These are phyloP conservation scores for Pulveroboletus sp. DNA, from an alignment of 768 basidiomycete genomes.

Conservation along the genomic window DNA sequence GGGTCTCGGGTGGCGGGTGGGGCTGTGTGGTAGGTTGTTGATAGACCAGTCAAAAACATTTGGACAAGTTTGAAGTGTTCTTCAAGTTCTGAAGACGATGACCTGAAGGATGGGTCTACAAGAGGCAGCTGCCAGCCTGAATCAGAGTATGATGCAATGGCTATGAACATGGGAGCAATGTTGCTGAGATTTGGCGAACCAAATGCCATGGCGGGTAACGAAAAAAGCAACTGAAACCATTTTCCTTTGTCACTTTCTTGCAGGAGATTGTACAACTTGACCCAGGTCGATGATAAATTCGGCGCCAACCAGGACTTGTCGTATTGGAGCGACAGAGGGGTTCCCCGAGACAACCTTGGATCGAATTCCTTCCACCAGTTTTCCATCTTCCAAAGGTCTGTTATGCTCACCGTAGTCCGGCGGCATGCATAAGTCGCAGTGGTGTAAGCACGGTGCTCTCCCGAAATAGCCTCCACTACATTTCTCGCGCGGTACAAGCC, in stretches of 20 bases:
- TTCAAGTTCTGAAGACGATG: no score
- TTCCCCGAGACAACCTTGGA: neutral
- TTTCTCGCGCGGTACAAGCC: conserved; percentile 12
- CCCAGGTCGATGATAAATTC: conserved; percentile 19
- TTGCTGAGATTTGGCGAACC: conserved; percentile 8
- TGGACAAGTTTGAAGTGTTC: conserved; percentile 12
- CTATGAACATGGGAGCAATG: conserved; percentile 28
- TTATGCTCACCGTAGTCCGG: neutral
- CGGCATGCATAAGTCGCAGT: conserved; percentile 2
- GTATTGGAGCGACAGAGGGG: conserved; percentile 8
- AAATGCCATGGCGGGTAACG: conserved; percentile 30
- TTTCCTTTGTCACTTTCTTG: conserved; percentile 1
- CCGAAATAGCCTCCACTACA: neutral
- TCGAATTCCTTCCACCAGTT: neutral
- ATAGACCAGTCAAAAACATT: conserved; percentile 1
- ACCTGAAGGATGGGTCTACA: no score
- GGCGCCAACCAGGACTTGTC: conserved; percentile 21
- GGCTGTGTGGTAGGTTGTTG: neutral
- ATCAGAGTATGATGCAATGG: conserved; percentile 24
- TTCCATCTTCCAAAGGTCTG: neutral
- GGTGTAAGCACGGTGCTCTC: conserved; percentile 10
- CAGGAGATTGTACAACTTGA: conserved; percentile 25
- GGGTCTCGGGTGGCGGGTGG: neutral
- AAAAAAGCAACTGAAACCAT: conserved; percentile 22
- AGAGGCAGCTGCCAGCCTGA: no score